phyloP scores from a whole-genome alignment of 306 rosid species.

The Cicer cuneatum region DNA sequence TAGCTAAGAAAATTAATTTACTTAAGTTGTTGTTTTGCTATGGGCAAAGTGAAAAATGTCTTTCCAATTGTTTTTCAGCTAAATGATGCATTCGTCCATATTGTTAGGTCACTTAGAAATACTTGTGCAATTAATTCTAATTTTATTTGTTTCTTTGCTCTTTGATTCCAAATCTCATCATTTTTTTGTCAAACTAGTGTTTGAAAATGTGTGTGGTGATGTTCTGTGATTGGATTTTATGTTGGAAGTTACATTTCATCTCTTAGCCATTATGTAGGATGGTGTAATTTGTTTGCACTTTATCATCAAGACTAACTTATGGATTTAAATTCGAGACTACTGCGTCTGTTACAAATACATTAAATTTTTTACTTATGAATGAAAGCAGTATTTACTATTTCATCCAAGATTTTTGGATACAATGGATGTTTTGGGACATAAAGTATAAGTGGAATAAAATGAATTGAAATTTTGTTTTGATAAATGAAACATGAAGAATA shows the following conservation, averaged over 20 bases:
- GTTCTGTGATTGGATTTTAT: neutral
- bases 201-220: neutral
- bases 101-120: neutral
- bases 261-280: neutral
- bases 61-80: conserved; percentile 45
- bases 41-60: conserved; percentile 48
- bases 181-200: neutral
- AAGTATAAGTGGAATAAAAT: no score
- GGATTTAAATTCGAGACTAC: no score
- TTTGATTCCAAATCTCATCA: neutral
- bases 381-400: no score
- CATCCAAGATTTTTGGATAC: no score
- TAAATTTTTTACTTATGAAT: no score
- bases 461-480: no score
- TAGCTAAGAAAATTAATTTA: conserved; percentile 75
- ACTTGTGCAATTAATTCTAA: conserved; percentile 19
- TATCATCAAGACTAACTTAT: no score
- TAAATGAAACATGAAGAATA: no score
- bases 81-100: conserved; percentile 26
- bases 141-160: conserved; percentile 1
- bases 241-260: neutral
- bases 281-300: neutral
- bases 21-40: conserved; percentile 62
- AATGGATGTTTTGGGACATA: no score
- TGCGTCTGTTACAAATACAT: no score